Conservation (phyloP, 2,329 filamentous ascomycete species). For the Thyridium curvatum region DNA sequence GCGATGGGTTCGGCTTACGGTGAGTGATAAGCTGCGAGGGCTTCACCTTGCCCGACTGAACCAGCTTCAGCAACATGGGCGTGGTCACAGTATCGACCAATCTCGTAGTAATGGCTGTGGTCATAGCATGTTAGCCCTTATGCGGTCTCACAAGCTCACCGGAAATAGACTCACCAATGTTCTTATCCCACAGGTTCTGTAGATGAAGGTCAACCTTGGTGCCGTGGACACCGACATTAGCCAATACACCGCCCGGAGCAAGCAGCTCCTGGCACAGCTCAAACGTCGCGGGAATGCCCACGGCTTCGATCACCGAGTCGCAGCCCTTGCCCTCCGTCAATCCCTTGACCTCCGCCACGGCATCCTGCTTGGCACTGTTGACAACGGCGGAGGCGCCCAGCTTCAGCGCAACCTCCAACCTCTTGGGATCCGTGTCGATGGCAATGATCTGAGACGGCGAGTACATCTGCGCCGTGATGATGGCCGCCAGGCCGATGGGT, state of each 20-base stretch:
- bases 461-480: conserved; percentile 49
- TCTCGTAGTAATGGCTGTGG: conserved; percentile 36
- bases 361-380: conserved; percentile 27
- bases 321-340: conserved; percentile 46
- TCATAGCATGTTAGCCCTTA: not conserved
- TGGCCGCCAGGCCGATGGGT: conserved; percentile 46
- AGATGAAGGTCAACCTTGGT: conserved; percentile 44
- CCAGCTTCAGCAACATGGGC: conserved; percentile 41
- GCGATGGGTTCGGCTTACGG: conserved; percentile 22
- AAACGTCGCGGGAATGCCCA: conserved; percentile 47
- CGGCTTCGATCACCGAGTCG: conserved; percentile 52
- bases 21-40: conserved; percentile 38
- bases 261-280: conserved; percentile 46
- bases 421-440: conserved; percentile 41
- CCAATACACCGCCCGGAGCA: conserved; percentile 44
- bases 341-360: conserved; percentile 28
- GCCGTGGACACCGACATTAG: conserved; percentile 54
- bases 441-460: conserved; percentile 43
- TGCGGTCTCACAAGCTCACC: no score
- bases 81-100: conserved; percentile 41
- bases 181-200: conserved; percentile 47
- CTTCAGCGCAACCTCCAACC: conserved; percentile 37
- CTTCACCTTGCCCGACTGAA: conserved; percentile 31
- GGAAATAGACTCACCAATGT: conserved; percentile 34
- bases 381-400: conserved; percentile 42